Base-by-base conservation (phyloP, 2,329 filamentous ascomycete genomes). In the Pestalotiopsis sp. region DNA sequence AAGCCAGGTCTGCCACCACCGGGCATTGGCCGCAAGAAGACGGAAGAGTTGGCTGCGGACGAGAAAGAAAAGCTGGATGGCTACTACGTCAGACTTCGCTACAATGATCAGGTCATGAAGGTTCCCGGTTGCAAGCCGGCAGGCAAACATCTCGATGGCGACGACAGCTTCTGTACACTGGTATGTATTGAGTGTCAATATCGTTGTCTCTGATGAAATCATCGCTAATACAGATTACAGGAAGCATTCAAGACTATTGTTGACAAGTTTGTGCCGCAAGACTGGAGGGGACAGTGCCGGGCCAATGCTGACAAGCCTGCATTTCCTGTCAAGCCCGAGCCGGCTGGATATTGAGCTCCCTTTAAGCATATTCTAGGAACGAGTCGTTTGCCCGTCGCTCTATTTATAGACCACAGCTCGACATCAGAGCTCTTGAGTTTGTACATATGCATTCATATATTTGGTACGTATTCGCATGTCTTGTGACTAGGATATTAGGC, bases 191-290 rank as follows among this genome's bases (percentile, higher is more conserved):
- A 36, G 39, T 25, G 17, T 52, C 25, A 66, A 12, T 2, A 23
- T 36, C 63, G 45, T 20, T 17, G 17, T 17, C 49, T 56, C 52
- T 14, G 49, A 36, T 23, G 11, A 20, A 17, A 49, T 3, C 6
- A 31, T 63, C 41, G 57, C 58, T 73, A 66, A 70, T 38, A 62
- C 70, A 62, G 13, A 59, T 36, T 41, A 66, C 70, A 93, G 90
- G 89, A 92, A 68, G 94, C 95, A 0, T 99, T 99, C 85, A 98
- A 98, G 81, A 84, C 89, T 65, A 93, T 98, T 67, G 94, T 96
- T 2, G 95, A 98, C 81, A 94, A 93, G 75, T 97, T 93, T 77
- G 96, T 93, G 1, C 96, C 96, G 0, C 83, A 83, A 69, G 87
- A 94, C 78, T 98, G 95, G 95, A 87, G 82, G 72, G 76, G 82